A percentile compares a stretch with the other conserved stretches of the same genome.
Evolutionary conservation across 768 basidiomycete genomes (phyloP).

Genomic region (Gelatoporia subvermispora): DNA sequence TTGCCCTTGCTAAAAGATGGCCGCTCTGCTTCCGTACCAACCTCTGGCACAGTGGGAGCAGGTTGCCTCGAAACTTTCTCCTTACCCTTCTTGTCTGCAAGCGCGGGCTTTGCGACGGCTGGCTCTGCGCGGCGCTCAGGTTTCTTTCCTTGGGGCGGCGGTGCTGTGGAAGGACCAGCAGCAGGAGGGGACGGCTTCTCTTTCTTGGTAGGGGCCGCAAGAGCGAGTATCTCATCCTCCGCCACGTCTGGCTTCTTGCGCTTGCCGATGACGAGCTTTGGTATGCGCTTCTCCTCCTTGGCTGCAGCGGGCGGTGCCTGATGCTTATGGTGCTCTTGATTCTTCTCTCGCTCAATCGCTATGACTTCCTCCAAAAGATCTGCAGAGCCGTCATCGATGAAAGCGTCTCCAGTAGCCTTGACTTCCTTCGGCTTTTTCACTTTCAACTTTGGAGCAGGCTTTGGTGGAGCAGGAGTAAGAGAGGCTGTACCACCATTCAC

Average conservation of each 20-base stretch:
- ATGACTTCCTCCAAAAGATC: constrained; percentile 79
- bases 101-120: too few species aligned
- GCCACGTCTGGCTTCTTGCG: constrained; percentile 46
- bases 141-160: constrained; percentile 5
- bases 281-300: constrained; percentile 24
- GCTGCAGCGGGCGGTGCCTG: background rate
- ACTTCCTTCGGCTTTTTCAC: constrained; percentile 21
- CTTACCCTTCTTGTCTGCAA: constrained; percentile 31
- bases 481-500: constrained; percentile 10
- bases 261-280: constrained; percentile 41
- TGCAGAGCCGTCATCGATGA: constrained; percentile 73
- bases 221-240: constrained; percentile 60
- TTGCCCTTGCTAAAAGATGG: constrained; percentile 55
- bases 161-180: constrained; percentile 15
- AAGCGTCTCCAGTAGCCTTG: constrained; percentile 31
- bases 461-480: constrained; percentile 10
- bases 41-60: constrained; percentile 14
- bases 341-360: constrained; percentile 69
- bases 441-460: constrained; percentile 18
- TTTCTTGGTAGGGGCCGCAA: constrained; percentile 62
- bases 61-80: constrained; percentile 31
- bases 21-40: constrained; percentile 29
- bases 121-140: constrained; percentile 7
- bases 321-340: constrained; percentile 32
- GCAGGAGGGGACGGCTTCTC: constrained; percentile 25